Conservation (phyloP, 2,329 filamentous ascomycete species). For the Colletotrichum destructivum region DNA sequence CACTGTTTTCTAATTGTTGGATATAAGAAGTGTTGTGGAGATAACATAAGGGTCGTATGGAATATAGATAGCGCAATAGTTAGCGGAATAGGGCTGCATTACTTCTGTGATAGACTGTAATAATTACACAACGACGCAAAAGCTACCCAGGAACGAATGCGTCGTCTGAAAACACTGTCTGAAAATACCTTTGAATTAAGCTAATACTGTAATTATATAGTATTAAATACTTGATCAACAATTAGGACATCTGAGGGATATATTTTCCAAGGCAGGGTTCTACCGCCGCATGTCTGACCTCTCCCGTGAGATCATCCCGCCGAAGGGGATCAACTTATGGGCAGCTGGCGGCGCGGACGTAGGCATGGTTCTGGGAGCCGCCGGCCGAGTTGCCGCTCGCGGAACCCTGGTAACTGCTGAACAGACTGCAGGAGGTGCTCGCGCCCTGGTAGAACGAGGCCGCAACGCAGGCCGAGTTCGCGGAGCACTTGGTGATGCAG, state of each 20-base stretch:
- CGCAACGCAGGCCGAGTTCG: slow-evolving; percentile 23
- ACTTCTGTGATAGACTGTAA: too few relatives aligned
- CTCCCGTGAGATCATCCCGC: not conserved
- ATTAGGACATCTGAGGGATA: not conserved
- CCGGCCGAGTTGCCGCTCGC: slow-evolving; percentile 32
- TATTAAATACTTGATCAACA: not conserved
- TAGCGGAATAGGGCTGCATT: too few relatives aligned
- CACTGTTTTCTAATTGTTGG: slow-evolving; percentile 47
- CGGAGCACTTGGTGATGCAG: slow-evolving; percentile 31
- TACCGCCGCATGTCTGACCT: too few relatives aligned
- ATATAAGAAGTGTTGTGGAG: too few relatives aligned
- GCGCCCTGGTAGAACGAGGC: slow-evolving; percentile 30
- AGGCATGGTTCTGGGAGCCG: slow-evolving; percentile 26
- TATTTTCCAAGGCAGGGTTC: not conserved
- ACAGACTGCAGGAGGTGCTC: slow-evolving; percentile 21
- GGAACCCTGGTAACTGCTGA: slow-evolving; percentile 24
- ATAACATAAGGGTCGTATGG: too few relatives aligned
- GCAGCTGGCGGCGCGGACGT: slow-evolving; percentile 22
- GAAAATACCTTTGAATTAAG: not conserved
- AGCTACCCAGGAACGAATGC: too few relatives aligned
- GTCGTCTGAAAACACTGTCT: too few relatives aligned
- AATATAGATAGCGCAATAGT: too few relatives aligned
- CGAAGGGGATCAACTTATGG: not conserved
- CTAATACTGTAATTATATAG: not conserved
- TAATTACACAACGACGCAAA: too few relatives aligned